Conservation (phyloP, 176 grass and related monocot genomes). For the Triticum turgidum region DNA sequence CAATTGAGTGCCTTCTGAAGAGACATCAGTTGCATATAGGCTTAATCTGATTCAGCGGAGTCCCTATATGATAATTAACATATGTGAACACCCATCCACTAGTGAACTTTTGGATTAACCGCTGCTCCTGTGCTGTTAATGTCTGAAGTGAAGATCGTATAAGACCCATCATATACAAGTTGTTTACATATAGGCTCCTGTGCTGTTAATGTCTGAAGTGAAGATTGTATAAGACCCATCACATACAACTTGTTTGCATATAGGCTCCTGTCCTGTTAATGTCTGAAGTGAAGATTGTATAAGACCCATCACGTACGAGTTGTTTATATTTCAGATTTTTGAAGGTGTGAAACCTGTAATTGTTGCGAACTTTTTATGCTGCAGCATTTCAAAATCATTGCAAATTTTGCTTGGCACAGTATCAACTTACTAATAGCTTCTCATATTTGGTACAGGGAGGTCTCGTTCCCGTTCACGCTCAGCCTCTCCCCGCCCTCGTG, state of each 20-base stretch:
- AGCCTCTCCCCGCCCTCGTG: slow-evolving; percentile 62
- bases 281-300: not conserved
- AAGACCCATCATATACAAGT: too few relatives aligned
- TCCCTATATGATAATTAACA: not conserved
- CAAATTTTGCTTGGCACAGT: not conserved
- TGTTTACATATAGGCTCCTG: too few relatives aligned
- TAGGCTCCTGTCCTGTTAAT: not conserved
- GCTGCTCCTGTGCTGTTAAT: not conserved
- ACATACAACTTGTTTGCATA: too few relatives aligned
- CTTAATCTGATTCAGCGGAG: not conserved
- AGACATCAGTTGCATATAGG: not conserved
- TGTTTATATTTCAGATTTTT: not conserved
- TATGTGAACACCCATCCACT: too few relatives aligned
- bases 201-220: too few relatives aligned
- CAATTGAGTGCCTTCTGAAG: not conserved
- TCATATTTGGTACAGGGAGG: slow-evolving; percentile 48
- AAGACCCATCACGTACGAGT: not conserved
- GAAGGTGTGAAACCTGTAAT: not conserved
- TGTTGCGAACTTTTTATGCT: not conserved
- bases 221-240: too few relatives aligned
- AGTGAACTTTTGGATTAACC: not conserved
- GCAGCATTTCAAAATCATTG: not conserved
- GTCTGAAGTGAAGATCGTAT: too few relatives aligned
- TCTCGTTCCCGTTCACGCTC: slow-evolving; percentile 77
- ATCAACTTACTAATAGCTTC: slow-evolving; percentile 7